phyloP scores from a whole-genome alignment of 2,329 filamentous ascomycete genomes.

The Zymoseptoria ardabiliae region DNA sequence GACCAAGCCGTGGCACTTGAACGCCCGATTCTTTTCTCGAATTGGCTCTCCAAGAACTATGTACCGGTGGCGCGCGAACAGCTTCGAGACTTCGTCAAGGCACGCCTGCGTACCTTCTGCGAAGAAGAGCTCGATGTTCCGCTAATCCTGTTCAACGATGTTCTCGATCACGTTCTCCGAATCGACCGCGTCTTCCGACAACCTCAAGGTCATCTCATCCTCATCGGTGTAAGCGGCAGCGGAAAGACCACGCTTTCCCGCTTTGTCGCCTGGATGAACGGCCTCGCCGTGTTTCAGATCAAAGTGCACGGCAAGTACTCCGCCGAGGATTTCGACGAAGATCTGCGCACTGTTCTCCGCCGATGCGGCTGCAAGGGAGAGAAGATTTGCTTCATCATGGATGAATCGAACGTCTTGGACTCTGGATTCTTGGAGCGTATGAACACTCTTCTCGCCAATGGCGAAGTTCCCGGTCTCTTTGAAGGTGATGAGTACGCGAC shows the following conservation, averaged over 20 bases:
- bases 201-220: slow-evolving; percentile 92
- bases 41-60: slow-evolving; percentile 99
- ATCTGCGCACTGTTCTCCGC: slow-evolving; percentile 85
- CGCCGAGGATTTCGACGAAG: slow-evolving; percentile 96
- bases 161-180: slow-evolving; percentile 92
- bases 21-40: slow-evolving; percentile 94
- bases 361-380: slow-evolving; percentile 96
- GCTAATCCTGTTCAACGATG: slow-evolving; percentile 98
- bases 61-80: slow-evolving; percentile 93
- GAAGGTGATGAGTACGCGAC: slow-evolving; percentile 98
- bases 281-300: slow-evolving; percentile 97
- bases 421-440: slow-evolving; percentile 98
- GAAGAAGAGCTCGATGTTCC: slow-evolving; percentile 99
- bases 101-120: slow-evolving; percentile 93
- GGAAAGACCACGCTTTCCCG: slow-evolving; percentile 97
- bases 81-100: slow-evolving; percentile 94
- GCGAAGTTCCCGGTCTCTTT: slow-evolving; percentile 97
- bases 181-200: slow-evolving; percentile 99
- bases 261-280: slow-evolving; percentile 99
- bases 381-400: slow-evolving; percentile 99
- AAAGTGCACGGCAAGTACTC: slow-evolving; percentile 99
- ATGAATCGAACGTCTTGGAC: slow-evolving; percentile 96
- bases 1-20: slow-evolving; percentile 82
- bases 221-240: slow-evolving; percentile 97
- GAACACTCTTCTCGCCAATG: slow-evolving; percentile 97